phyloP scores from a whole-genome alignment of 495 filamentous ascomycete species.

The Aspergillus haitiensis region DNA sequence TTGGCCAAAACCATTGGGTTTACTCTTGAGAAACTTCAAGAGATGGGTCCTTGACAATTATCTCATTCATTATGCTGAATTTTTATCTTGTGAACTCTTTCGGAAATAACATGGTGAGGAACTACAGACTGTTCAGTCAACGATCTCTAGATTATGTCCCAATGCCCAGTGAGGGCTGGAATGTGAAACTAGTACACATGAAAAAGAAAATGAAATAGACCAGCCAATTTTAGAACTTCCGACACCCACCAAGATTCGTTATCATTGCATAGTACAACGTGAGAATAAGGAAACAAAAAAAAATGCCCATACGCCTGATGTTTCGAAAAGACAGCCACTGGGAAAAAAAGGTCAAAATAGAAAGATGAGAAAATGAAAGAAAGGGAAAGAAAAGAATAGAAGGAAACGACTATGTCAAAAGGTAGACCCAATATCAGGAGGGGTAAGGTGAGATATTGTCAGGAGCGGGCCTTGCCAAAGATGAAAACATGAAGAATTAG shows the following conservation, averaged over 20 bases:
- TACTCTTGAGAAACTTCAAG: conserved; percentile 35
- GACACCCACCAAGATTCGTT: conserved; percentile 31
- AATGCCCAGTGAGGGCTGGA: conserved; percentile 2
- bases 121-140: neutral
- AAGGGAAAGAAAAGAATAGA: conserved; percentile 5
- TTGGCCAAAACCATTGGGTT: conserved; percentile 45
- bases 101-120: neutral
- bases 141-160: conserved; percentile 17
- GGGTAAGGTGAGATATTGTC: neutral
- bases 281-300: conserved; percentile 23
- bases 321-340: conserved; percentile 15
- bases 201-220: conserved; percentile 28
- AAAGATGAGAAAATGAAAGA: conserved; percentile 11
- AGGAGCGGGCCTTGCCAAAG: neutral
- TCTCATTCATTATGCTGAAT: neutral
- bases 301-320: conserved; percentile 37
- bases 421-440: neutral
- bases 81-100: too few species aligned
- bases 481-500: conserved; percentile 9
- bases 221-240: conserved; percentile 32
- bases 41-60: conserved; percentile 3
- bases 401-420: neutral
- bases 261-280: conserved; percentile 25
- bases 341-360: neutral
- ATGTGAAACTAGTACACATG: conserved; percentile 28